A percentile compares a stretch with the other conserved stretches of the same genome.
These are phyloP conservation scores for Lodderomyces theae DNA, from an alignment of 1,139 yeast genomes.

Conservation along the genomic window DNA sequence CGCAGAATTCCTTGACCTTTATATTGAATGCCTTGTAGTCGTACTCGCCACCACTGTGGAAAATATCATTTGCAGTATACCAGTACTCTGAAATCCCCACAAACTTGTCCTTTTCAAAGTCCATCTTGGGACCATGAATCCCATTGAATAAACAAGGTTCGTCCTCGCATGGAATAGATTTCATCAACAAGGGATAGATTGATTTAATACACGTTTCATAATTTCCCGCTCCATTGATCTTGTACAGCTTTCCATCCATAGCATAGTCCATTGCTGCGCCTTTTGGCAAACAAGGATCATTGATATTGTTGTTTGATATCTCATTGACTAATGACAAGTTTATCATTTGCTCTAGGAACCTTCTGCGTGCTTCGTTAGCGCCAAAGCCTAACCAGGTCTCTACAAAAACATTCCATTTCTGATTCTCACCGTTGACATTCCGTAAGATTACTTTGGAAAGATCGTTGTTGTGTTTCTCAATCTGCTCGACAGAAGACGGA, in stretches of 20 bases:
- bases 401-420: slow-evolving; percentile 70
- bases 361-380: slow-evolving; percentile 70
- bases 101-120: slow-evolving; percentile 68
- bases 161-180: slow-evolving; percentile 70
- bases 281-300: slow-evolving; percentile 71
- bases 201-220: slow-evolving; percentile 64
- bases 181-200: slow-evolving; percentile 67
- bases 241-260: slow-evolving; percentile 44
- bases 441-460: slow-evolving; percentile 55
- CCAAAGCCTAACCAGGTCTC: slow-evolving; percentile 87
- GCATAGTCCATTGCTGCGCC: slow-evolving; percentile 47
- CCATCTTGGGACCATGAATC: slow-evolving; percentile 71
- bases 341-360: slow-evolving; percentile 57
- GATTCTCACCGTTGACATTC: slow-evolving; percentile 58
- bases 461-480: slow-evolving; percentile 59
- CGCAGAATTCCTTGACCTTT: slow-evolving; percentile 63
- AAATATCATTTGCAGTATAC: slow-evolving; percentile 82
- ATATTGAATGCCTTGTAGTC: slow-evolving; percentile 59
- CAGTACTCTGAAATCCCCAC: slow-evolving; percentile 81
- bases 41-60: slow-evolving; percentile 74
- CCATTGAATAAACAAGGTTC: slow-evolving; percentile 80
- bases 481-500: slow-evolving; percentile 54
- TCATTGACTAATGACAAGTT: slow-evolving; percentile 25
- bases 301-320: slow-evolving; percentile 25
- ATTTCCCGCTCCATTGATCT: slow-evolving; percentile 62